phyloP scores from a whole-genome alignment of 2,329 filamentous ascomycete species.

The Epichloe amarillans region DNA sequence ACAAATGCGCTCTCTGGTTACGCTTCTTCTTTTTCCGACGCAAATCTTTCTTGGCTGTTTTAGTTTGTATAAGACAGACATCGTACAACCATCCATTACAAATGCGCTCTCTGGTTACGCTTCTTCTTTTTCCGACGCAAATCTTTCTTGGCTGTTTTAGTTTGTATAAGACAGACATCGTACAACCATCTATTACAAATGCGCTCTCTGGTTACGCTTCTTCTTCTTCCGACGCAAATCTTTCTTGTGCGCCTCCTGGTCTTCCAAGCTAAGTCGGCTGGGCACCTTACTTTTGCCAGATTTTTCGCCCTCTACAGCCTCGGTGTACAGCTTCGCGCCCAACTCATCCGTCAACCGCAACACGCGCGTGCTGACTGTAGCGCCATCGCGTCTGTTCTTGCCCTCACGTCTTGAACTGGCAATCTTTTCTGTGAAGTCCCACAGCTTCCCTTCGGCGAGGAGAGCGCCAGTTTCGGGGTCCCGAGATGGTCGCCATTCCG shows the following conservation, averaged over 20 bases:
- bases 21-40: slow-evolving; percentile 34
- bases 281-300: slow-evolving; percentile 23
- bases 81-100: slow-evolving; percentile 20
- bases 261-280: slow-evolving; percentile 36
- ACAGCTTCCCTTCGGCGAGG: slow-evolving; percentile 60
- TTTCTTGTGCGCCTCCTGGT: slow-evolving; percentile 30
- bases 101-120: slow-evolving; percentile 36
- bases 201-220: slow-evolving; percentile 36
- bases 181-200: slow-evolving; percentile 24
- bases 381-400: slow-evolving; percentile 90
- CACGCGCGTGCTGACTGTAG: slow-evolving; percentile 74
- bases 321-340: slow-evolving; percentile 55
- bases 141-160: slow-evolving; percentile 16
- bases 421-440: slow-evolving; percentile 86
- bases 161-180: not conserved
- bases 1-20: slow-evolving; percentile 39
- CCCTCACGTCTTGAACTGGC: slow-evolving; percentile 73
- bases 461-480: slow-evolving; percentile 48
- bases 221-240: slow-evolving; percentile 33
- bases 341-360: slow-evolving; percentile 62
- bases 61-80: not conserved
- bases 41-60: slow-evolving; percentile 23
- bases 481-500: slow-evolving; percentile 61
- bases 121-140: slow-evolving; percentile 35
- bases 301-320: slow-evolving; percentile 28